Conservation (phyloP, 176 grass and related monocot genomes). For the Phoenix roebelenii region DNA sequence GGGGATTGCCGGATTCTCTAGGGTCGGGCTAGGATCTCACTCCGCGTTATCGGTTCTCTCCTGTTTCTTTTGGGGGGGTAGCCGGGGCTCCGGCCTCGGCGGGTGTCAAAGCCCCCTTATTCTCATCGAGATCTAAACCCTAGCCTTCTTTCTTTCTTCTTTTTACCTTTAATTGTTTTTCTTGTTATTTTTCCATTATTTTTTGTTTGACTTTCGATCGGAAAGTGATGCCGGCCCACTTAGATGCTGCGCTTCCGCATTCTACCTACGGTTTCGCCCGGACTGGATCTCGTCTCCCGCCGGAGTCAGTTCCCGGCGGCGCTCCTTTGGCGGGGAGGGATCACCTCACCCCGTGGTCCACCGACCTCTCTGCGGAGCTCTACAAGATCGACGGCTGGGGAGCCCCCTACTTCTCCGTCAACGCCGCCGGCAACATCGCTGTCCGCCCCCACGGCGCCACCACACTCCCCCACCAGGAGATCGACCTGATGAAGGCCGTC, state of each 20-base stretch:
- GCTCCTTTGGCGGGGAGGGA: not conserved
- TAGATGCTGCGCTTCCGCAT: conserved; percentile 2
- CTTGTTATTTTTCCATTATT: too few relatives aligned
- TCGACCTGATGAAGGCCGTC: conserved; percentile 20
- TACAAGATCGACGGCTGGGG: conserved; percentile 17
- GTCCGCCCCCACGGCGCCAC: conserved; percentile 4
- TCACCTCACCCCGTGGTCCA: not conserved
- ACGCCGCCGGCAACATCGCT: conserved; percentile 14
- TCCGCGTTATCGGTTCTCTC: not conserved
- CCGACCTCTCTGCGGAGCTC: conserved; percentile 13
- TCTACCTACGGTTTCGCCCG: not conserved
- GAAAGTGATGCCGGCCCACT: conserved; percentile 20
- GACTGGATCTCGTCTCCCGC: not conserved
- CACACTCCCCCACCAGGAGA: conserved; percentile 10
- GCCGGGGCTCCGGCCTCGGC: conserved; percentile 26
- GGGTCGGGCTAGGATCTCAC: not conserved
- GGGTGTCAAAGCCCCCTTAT: conserved; percentile 14
- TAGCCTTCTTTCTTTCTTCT: not conserved
- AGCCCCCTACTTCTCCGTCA: conserved; percentile 12
- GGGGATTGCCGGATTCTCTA: conserved; percentile 3
- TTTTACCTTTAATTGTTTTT: too few relatives aligned
- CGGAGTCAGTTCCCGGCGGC: conserved; percentile 1
- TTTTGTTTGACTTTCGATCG: not conserved
- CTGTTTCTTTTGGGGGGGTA: conserved; percentile 15
- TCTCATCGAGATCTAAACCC: conserved; percentile 1